A percentile compares a stretch with the other conserved stretches of the same genome.
These are phyloP conservation scores for Funneliformis mosseae DNA, from an alignment of 192 early-diverging fungal species.

Conservation along the genomic window DNA sequence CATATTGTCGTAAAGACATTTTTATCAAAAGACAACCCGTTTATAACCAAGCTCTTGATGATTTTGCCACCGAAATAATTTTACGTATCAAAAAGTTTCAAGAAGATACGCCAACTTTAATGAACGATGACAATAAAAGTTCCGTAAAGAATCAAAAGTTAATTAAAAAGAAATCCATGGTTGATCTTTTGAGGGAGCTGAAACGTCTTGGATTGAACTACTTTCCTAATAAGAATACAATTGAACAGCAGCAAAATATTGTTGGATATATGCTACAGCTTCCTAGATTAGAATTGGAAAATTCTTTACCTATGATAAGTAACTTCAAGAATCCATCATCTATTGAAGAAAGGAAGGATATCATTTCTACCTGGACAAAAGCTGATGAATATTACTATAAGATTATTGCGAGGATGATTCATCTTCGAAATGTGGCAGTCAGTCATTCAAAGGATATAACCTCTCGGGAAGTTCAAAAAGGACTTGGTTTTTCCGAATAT, in stretches of 20 bases:
- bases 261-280: slow-evolving; percentile 49
- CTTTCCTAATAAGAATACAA: slow-evolving; percentile 39
- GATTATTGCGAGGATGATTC: slow-evolving; percentile 62
- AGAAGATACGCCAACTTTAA: slow-evolving; percentile 53
- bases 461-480: slow-evolving; percentile 63
- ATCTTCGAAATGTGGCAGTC: slow-evolving; percentile 52
- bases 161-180: slow-evolving; percentile 75
- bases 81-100: slow-evolving; percentile 59
- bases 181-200: slow-evolving; percentile 76
- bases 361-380: slow-evolving; percentile 50
- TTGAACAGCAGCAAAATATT: slow-evolving; percentile 44
- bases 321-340: not conserved
- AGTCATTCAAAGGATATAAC: slow-evolving; percentile 63
- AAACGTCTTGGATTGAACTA: slow-evolving; percentile 62
- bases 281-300: slow-evolving; percentile 39
- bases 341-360: slow-evolving; percentile 1
- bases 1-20: slow-evolving; percentile 44
- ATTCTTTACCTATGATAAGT: not conserved
- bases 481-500: slow-evolving; percentile 67
- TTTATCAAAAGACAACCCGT: slow-evolving; percentile 11
- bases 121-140: slow-evolving; percentile 59
- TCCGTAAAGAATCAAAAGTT: slow-evolving; percentile 66
- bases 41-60: slow-evolving; percentile 44
- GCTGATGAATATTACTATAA: slow-evolving; percentile 74
- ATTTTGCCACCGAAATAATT: slow-evolving; percentile 57